Conservation (phyloP, 225 moss, liverwort and hornwort species). For the Neckera pumila region DNA sequence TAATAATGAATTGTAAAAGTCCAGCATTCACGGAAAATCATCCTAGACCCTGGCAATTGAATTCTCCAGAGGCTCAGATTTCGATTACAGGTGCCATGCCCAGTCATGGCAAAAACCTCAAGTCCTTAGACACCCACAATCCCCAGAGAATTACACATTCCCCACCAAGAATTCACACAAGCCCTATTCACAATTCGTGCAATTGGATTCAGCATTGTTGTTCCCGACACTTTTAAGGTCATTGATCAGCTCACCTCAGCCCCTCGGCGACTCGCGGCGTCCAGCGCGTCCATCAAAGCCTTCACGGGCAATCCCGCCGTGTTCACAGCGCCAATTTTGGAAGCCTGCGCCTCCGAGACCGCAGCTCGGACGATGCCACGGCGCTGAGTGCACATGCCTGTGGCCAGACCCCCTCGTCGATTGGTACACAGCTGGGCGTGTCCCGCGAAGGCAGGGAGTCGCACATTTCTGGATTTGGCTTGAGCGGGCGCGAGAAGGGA, state of each 20-base stretch:
- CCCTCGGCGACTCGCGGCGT: constrained; percentile 57
- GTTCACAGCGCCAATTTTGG: constrained; percentile 34
- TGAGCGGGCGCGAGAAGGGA: neutral
- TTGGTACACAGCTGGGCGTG: neutral
- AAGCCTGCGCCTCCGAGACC: constrained; percentile 23
- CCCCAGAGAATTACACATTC: neutral
- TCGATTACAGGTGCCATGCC: neutral
- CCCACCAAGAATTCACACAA: neutral
- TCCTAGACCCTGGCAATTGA: neutral
- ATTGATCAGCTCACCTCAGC: constrained; percentile 36
- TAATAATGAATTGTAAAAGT: neutral
- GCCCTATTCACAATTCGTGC: neutral
- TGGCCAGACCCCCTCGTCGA: neutral
- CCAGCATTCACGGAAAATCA: neutral
- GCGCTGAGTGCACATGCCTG: neutral
- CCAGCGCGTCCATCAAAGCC: constrained; percentile 49
- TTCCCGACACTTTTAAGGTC: neutral
- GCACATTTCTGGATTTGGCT: neutral
- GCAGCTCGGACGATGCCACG: constrained; percentile 9
- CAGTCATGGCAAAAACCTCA: neutral
- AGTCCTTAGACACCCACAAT: neutral
- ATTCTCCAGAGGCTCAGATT: neutral
- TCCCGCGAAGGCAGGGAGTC: neutral
- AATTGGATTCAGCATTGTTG: neutral
- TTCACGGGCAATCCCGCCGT: constrained; percentile 36